Evolutionary conservation across 257 asterid genomes (phyloP), one percentile per base, ranked within the genome.

Genomic region (Nicotiana obtusifolia): DNA sequence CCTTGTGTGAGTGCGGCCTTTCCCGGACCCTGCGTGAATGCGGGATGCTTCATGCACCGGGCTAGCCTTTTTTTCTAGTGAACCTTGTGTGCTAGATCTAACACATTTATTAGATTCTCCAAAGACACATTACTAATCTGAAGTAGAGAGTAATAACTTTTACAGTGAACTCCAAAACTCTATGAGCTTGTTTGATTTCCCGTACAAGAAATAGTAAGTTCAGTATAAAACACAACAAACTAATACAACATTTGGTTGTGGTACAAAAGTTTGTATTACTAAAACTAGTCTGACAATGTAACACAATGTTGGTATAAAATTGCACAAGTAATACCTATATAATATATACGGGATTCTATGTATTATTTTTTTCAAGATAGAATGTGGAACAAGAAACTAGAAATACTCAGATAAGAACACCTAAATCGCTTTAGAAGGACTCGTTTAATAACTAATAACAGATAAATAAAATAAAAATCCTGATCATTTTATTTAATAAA

Each of bases 351-450:
- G 6, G 13, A 69, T 69, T 69, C 33, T 20, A 20, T 20, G 78
- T 44, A 41, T 20, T 69, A n/a, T 41, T 69, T 69, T 69, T 20
- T 69, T 11, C 57, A 20, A 44, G 20, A 69, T 69, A 41, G 59
- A 68, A 68, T 35, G 77, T 68, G 77, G 49, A 68, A 52, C 41
- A 68, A 68, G 77, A 68, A 68, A 68, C 20, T 37, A 68, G 77
- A 68, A 68, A 35, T 68, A 35, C 56, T 44, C 8, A 66, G 16
- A 33, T 33, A 66, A 4, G 75, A 67, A 56, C 56, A 6, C 56
- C 56, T 10, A 68, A 68, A 68, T 20, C 37, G 77, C 56, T 68
- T n/a, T 68, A 8, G 28, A 31, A 67, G 76, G 54, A 68, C 19
- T 68, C 20, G 56, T 68, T 19, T 4, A 44, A 28, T 68, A 68